These are phyloP conservation scores for Pochonia chlamydosporia DNA, from an alignment of 2,329 filamentous ascomycete genomes.

Conservation along the genomic window DNA sequence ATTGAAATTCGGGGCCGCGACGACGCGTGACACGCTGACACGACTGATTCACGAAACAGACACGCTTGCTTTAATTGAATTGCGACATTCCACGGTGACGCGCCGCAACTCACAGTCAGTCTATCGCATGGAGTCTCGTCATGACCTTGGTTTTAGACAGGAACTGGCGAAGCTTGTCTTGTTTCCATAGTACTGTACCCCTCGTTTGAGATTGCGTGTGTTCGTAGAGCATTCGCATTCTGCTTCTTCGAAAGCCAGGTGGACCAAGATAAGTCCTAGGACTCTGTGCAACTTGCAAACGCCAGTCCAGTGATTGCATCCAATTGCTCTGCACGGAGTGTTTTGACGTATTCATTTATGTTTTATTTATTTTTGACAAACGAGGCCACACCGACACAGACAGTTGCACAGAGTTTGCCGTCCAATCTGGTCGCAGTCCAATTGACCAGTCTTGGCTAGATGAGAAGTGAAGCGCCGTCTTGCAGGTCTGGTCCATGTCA, in stretches of 20 bases:
- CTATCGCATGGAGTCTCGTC: conserved; percentile 5
- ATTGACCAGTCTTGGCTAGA: neutral
- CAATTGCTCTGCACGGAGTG: too few relatives aligned
- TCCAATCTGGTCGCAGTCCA: neutral
- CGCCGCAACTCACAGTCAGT: conserved; percentile 2
- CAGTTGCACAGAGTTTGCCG: neutral
- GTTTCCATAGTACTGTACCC: conserved; percentile 6
- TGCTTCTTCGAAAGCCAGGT: too few relatives aligned
- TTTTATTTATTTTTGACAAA: neutral
- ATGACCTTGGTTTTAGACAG: neutral
- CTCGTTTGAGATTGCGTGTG: neutral
- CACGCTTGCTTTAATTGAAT: conserved; percentile 34
- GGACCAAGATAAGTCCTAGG: too few relatives aligned
- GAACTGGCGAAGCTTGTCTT: conserved; percentile 9
- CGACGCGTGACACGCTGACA: conserved; percentile 24
- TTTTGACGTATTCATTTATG: neutral
- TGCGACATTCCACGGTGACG: conserved; percentile 16
- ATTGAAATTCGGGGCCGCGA: neutral
- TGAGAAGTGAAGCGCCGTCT: neutral
- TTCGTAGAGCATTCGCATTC: too few relatives aligned
- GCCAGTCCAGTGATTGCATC: neutral
- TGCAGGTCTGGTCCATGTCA: neutral
- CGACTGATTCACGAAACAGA: conserved; percentile 37
- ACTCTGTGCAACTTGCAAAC: neutral
- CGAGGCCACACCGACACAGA: neutral